These are phyloP conservation scores for Fragaria ananassa DNA, from an alignment of 306 rosid genomes.

Conservation along the genomic window DNA sequence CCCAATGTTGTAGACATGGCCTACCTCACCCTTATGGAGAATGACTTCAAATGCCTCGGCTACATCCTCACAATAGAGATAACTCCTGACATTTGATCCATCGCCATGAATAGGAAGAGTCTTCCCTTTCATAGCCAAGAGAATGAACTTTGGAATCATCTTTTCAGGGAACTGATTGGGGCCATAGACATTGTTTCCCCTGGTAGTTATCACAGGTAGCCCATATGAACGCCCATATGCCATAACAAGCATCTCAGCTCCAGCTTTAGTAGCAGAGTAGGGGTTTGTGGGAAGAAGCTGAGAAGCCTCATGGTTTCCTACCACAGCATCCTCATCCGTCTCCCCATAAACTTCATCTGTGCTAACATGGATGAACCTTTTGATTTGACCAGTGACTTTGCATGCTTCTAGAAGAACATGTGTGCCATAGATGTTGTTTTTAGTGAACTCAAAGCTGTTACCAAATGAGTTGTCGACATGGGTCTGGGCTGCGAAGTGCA, in stretches of 20 bases:
- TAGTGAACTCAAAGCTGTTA: conserved; percentile 60
- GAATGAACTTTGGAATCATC: conserved; percentile 54
- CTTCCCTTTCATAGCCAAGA: conserved; percentile 55
- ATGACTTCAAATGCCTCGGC: conserved; percentile 63
- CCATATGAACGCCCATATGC: conserved; percentile 59
- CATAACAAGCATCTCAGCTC: conserved; percentile 69
- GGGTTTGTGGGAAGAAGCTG: conserved; percentile 66
- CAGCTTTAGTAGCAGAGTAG: conserved; percentile 61
- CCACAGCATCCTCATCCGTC: conserved; percentile 56
- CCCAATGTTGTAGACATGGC: conserved; percentile 65
- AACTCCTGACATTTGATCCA: conserved; percentile 64
- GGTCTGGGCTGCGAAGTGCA: conserved; percentile 69
- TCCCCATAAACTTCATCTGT: conserved; percentile 66
- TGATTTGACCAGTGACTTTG: conserved; percentile 45
- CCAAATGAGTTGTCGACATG: conserved; percentile 64
- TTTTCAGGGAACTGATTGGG: conserved; percentile 64
- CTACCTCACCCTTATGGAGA: conserved; percentile 57
- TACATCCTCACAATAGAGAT: conserved; percentile 55
- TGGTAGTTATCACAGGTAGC: conserved; percentile 52
- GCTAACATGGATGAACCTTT: conserved; percentile 60
- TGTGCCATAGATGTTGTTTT: conserved; percentile 57
- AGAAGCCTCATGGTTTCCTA: conserved; percentile 62
- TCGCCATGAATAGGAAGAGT: conserved; percentile 60
- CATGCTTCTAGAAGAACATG: conserved; percentile 66
- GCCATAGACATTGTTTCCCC: conserved; percentile 62